A percentile compares a stretch with the other conserved stretches of the same genome.
Conservation (phyloP, 306 rosid genomes). For the Citrullus colocynthis region DNA sequence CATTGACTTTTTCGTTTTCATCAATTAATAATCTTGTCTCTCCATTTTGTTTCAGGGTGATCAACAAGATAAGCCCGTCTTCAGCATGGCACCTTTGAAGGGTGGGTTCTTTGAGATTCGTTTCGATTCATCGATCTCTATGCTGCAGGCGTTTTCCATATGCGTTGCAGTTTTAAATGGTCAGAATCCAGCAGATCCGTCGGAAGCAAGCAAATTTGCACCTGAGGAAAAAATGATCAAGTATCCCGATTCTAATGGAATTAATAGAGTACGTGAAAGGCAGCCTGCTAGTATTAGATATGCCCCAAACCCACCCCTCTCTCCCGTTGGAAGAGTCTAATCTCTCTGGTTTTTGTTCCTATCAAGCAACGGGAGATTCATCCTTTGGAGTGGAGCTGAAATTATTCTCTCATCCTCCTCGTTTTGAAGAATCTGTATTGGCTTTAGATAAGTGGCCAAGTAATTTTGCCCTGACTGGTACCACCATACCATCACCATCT, state of each 20-base stretch:
- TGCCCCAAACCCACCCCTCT: conserved; percentile 68
- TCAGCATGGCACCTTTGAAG: conserved; percentile 53
- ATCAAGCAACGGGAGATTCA: conserved; percentile 19
- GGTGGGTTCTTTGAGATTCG: conserved; percentile 59
- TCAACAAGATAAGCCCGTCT: conserved; percentile 29
- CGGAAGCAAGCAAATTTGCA: conserved; percentile 17
- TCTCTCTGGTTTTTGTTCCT: conserved; percentile 10
- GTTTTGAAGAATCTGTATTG: neutral
- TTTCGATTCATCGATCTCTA: conserved; percentile 55
- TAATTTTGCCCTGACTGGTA: neutral
- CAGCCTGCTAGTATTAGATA: conserved; percentile 27
- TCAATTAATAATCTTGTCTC: conserved; percentile 6
- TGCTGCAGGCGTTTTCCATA: conserved; percentile 73
- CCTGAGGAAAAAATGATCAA: conserved; percentile 19
- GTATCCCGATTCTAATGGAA: conserved; percentile 18
- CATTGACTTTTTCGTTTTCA: neutral
- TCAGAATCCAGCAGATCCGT: conserved; percentile 27
- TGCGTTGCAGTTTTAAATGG: conserved; percentile 40
- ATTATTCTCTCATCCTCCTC: neutral
- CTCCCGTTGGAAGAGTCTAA: conserved; percentile 85
- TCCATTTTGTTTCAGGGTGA: conserved; percentile 46
- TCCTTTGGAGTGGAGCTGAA: neutral
- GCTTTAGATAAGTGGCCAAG: neutral
- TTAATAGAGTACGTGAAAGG: conserved; percentile 20
- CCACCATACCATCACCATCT: neutral